These are phyloP conservation scores for Pyrus hybrid DNA, from an alignment of 331 rosid genomes.

Conservation along the genomic window DNA sequence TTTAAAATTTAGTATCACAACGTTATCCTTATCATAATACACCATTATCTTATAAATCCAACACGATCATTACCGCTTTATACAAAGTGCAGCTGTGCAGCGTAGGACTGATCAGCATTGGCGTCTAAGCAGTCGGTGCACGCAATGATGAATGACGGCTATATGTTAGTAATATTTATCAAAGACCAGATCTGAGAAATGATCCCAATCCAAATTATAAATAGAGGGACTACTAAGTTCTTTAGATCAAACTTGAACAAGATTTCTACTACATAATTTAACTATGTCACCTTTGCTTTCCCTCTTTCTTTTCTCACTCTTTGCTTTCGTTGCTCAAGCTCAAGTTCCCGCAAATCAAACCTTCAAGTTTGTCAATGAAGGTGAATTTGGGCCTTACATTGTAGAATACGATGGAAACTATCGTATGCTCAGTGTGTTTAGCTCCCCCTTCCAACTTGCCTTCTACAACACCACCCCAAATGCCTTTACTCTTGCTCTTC, in stretches of 20 bases:
- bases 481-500: conserved; percentile 46
- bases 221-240: not conserved
- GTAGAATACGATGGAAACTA: conserved; percentile 30
- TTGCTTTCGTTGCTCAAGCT: conserved; percentile 7
- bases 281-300: conserved; percentile 7
- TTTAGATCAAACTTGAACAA: too few relatives aligned
- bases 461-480: conserved; percentile 60
- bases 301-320: conserved; percentile 21
- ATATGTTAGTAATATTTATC: too few relatives aligned
- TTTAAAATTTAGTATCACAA: too few relatives aligned
- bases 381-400: conserved; percentile 20
- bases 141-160: not conserved
- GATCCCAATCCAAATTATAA: not conserved
- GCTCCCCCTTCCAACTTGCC: conserved; percentile 29
- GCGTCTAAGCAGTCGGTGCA: not conserved
- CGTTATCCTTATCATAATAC: too few relatives aligned
- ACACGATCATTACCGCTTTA: too few relatives aligned
- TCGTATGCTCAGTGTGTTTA: conserved; percentile 17
- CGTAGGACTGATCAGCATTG: not conserved
- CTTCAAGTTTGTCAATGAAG: conserved; percentile 23
- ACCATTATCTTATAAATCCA: too few relatives aligned
- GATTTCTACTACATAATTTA: not conserved
- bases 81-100: not conserved
- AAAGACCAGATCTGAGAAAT: not conserved
- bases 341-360: conserved; percentile 27